Evolutionary conservation across 768 basidiomycete genomes (phyloP).

Genomic region (Collybia sp.): DNA sequence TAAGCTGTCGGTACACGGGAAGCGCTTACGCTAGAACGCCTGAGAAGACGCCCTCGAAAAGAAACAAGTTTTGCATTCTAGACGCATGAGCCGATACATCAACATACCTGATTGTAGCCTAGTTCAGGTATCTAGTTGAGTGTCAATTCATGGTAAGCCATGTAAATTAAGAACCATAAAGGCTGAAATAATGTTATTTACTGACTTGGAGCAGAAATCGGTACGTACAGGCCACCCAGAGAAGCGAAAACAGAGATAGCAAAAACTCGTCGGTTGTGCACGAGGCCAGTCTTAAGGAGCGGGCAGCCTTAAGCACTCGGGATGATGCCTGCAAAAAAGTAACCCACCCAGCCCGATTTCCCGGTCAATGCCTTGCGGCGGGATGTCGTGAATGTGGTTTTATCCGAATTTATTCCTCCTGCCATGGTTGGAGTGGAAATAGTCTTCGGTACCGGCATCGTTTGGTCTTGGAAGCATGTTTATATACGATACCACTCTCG

Average conservation of each 20-base stretch:
- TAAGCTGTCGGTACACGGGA: background rate
- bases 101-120: slow-evolving; percentile 63
- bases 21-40: slow-evolving; percentile 56
- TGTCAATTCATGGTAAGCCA: no score
- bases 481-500: no score
- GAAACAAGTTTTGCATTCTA: background rate
- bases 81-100: background rate
- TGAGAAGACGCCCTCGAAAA: slow-evolving; percentile 64
- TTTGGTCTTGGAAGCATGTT: background rate
- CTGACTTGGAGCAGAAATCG: slow-evolving; percentile 32
- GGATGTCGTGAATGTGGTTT: slow-evolving; percentile 28
- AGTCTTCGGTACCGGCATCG: background rate
- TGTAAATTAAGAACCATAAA: slow-evolving; percentile 1
- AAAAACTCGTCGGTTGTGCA: slow-evolving; percentile 63
- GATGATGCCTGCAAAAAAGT: slow-evolving; percentile 2
- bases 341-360: slow-evolving; percentile 59
- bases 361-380: slow-evolving; percentile 56
- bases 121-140: background rate
- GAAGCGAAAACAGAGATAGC: slow-evolving; percentile 74
- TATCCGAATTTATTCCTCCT: slow-evolving; percentile 32
- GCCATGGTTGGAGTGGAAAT: slow-evolving; percentile 27
- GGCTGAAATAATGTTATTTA: slow-evolving; percentile 36
- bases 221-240: slow-evolving; percentile 65
- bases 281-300: slow-evolving; percentile 47
- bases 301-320: background rate